Percentiles rank a stretch among this genome's conserved stretches.
These are phyloP conservation scores for Daldinia bambusicola DNA, from an alignment of 495 filamentous ascomycete genomes.

Conservation along the genomic window DNA sequence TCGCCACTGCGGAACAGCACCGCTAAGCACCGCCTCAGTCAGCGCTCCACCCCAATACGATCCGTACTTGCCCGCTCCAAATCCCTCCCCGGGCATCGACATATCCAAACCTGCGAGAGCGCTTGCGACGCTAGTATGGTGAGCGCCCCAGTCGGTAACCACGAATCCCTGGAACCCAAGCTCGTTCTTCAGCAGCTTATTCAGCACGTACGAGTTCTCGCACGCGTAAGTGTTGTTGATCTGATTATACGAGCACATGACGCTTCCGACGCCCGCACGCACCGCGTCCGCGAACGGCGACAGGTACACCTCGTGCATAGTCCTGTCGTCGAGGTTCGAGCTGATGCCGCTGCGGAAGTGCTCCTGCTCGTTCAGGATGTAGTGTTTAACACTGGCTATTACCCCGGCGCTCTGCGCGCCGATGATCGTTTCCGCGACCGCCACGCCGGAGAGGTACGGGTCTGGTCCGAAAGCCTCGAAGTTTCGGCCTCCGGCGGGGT, in stretches of 20 bases:
- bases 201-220: constrained; percentile 58
- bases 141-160: constrained; percentile 90
- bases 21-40: constrained; percentile 79
- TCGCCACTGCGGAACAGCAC: constrained; percentile 77
- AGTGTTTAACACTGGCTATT: constrained; percentile 70
- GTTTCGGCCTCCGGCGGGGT: constrained; percentile 69
- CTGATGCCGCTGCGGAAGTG: constrained; percentile 54
- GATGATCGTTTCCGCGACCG: constrained; percentile 63
- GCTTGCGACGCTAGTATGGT: constrained; percentile 80
- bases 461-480: constrained; percentile 77
- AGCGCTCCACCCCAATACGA: constrained; percentile 80
- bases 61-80: constrained; percentile 64
- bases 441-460: constrained; percentile 66
- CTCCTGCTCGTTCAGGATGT: constrained; percentile 61
- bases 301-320: constrained; percentile 74
- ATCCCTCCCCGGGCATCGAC: constrained; percentile 90
- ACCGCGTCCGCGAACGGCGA: constrained; percentile 77
- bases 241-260: constrained; percentile 74
- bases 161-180: constrained; percentile 70
- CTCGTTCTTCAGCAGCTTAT: constrained; percentile 63
- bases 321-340: constrained; percentile 71
- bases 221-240: constrained; percentile 57
- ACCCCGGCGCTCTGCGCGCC: constrained; percentile 68
- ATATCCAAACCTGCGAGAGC: constrained; percentile 88
- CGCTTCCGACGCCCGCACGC: constrained; percentile 65